These are phyloP conservation scores for Lepidopterella palustris DNA, from an alignment of 495 filamentous ascomycete genomes.

Conservation along the genomic window DNA sequence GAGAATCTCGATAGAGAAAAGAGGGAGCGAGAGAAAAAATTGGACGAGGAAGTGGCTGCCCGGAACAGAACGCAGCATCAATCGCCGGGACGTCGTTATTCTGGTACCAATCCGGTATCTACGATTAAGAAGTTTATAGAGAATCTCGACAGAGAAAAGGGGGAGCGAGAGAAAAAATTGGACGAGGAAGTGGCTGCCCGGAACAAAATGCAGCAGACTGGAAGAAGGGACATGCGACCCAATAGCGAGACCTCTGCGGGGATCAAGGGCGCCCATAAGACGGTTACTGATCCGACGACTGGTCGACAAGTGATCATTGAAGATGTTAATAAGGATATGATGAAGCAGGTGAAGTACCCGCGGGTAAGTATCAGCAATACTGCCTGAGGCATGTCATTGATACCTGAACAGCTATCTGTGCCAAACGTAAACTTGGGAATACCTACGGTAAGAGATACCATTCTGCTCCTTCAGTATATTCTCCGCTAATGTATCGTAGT, in stretches of 20 bases:
- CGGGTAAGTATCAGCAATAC: constrained; percentile 41
- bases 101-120: constrained; percentile 68
- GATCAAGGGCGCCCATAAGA: constrained; percentile 52
- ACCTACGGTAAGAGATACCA: constrained; percentile 46
- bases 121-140: constrained; percentile 81
- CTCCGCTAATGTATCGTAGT: constrained; percentile 34
- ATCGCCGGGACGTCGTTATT: constrained; percentile 47
- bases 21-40: constrained; percentile 60
- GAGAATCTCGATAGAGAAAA: constrained; percentile 71
- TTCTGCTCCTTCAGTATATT: neutral
- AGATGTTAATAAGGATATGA: constrained; percentile 63
- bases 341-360: constrained; percentile 65
- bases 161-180: constrained; percentile 60
- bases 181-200: constrained; percentile 62
- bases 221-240: constrained; percentile 32
- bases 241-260: constrained; percentile 42
- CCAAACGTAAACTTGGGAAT: constrained; percentile 83
- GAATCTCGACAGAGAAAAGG: constrained; percentile 70
- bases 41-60: constrained; percentile 63
- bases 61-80: too few species aligned
- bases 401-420: constrained; percentile 57
- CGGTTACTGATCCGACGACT: constrained; percentile 80
- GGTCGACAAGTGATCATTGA: constrained; percentile 82
- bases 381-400: neutral
- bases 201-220: constrained; percentile 45